Evolutionary conservation across 2,329 filamentous ascomycete species (phyloP), one percentile per base, ranked within the genome.

Genomic region (Claviceps sp.): DNA sequence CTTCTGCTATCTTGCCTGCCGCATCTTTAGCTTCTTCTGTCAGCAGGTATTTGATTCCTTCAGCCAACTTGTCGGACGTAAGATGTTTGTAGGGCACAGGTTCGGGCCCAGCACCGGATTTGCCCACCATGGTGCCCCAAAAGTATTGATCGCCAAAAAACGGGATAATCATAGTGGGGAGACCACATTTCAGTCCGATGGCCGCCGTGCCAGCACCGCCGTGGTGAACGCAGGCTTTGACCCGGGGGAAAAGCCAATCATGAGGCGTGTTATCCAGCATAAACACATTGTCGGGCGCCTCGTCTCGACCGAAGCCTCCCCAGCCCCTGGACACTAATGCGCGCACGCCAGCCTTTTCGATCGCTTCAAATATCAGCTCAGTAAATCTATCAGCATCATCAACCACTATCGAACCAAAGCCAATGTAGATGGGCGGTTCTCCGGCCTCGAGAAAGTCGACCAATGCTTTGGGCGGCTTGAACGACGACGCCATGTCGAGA

Each of bases 81-180:
- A 89, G 65, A 9, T 75, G 67, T 65, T 87, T 87, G 67, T 87
- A 85, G 0, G 84, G 84, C 8, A 87, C 74, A 1, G 83, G 77
- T 43, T 76, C 68, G 0, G 84, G 81, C 0, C 85, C 85, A 0
- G 83, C 84, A 26, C 77, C 76, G 1, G 80, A 74, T 37, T 73
- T 77, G 4, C 73, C 74, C 1, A 89, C 74, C 79, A 86, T 86
- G 18, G 73, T 72, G 2, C 85, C 85, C 85, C 86, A 89, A 62
- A 89, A 89, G 48, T 83, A 77, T 63, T 89, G 85, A 61, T 89
- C 85, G 2, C 85, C 85, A 57, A 89, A 89, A 67, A 89, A 89
- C 0, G 85, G 85, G 2, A 89, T 82, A 26, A 89, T 77, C 78
- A 88, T 84, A 5, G 82, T 87, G 0, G 85, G 85, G 59, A 77